Evolutionary conservation across 805 yeast species (phyloP).

Genomic region (Myxozyma melibiosi): DNA sequence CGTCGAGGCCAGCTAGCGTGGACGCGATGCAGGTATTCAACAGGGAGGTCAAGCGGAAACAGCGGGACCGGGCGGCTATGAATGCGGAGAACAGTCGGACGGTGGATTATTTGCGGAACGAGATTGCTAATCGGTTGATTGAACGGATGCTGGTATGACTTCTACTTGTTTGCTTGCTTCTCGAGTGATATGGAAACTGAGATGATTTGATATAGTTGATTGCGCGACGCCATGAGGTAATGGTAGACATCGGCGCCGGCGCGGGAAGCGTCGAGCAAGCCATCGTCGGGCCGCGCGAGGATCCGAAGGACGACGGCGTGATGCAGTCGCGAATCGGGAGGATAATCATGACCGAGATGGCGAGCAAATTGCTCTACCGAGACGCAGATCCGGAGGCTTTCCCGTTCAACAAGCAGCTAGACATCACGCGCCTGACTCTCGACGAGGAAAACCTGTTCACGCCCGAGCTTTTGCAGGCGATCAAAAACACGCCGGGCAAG

Average conservation of each 20-base stretch:
- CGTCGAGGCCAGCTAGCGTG: background rate
- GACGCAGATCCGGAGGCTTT: conserved; percentile 47
- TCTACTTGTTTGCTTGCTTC: background rate
- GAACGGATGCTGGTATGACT: conserved; percentile 61
- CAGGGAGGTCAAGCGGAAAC: conserved; percentile 61
- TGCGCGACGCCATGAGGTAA: conserved; percentile 59
- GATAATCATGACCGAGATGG: conserved; percentile 69
- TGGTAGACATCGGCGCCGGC: conserved; percentile 74
- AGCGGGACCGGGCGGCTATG: conserved; percentile 56
- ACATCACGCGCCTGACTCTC: conserved; percentile 54
- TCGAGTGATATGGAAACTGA: background rate
- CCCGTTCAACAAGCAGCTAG: conserved; percentile 49
- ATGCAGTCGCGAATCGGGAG: conserved; percentile 57
- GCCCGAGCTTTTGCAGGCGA: conserved; percentile 42
- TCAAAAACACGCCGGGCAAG: conserved; percentile 31
- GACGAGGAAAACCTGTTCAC: conserved; percentile 62
- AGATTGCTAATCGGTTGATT: conserved; percentile 69
- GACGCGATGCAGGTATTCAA: conserved; percentile 58
- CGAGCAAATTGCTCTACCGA: conserved; percentile 54
- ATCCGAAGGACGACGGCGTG: conserved; percentile 50
- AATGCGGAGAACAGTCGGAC: conserved; percentile 52
- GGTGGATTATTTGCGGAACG: conserved; percentile 72
- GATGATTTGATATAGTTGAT: conserved; percentile 48
- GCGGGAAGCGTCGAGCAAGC: conserved; percentile 62
- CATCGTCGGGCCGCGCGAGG: conserved; percentile 43